Conservation (phyloP, 1,284 basidiomycete species). For the Apiotrichum porosum region DNA sequence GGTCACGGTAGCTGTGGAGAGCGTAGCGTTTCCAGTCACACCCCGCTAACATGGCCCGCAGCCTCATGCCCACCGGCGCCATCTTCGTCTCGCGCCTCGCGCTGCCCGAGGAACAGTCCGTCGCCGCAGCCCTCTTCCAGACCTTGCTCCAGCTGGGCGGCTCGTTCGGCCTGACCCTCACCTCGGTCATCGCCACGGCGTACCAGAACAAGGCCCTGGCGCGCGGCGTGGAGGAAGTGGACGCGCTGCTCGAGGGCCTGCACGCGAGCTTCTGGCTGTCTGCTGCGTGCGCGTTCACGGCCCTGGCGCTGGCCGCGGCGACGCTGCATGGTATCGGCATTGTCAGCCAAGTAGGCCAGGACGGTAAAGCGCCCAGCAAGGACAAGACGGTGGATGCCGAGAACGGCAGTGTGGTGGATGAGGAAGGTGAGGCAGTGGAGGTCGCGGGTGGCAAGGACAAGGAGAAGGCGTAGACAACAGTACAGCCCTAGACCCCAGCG, state of each 20-base stretch:
- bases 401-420: too few relatives aligned
- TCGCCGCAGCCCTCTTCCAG: conserved; percentile 54
- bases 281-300: conserved; percentile 27
- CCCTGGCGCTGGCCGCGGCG: conserved; percentile 25
- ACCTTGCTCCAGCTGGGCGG: conserved; percentile 56
- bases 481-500: too few relatives aligned
- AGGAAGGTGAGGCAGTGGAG: too few relatives aligned
- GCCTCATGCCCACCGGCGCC: conserved; percentile 62
- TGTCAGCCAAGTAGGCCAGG: background rate
- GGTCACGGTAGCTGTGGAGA: too few relatives aligned
- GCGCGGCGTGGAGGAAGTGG: conserved; percentile 8
- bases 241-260: conserved; percentile 23
- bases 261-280: conserved; percentile 41
- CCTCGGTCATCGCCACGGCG: conserved; percentile 59
- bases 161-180: conserved; percentile 63
- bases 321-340: conserved; percentile 32
- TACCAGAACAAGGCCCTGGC: conserved; percentile 9
- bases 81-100: conserved; percentile 66
- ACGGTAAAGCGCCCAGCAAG: too few relatives aligned
- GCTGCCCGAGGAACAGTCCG: conserved; percentile 63
- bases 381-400: too few relatives aligned
- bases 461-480: too few relatives aligned
- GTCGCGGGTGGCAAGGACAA: too few relatives aligned
- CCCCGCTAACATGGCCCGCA: background rate
- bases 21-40: too few relatives aligned